These are phyloP conservation scores for Neonectria punicea DNA, from an alignment of 2,329 filamentous ascomycete genomes.

Conservation along the genomic window DNA sequence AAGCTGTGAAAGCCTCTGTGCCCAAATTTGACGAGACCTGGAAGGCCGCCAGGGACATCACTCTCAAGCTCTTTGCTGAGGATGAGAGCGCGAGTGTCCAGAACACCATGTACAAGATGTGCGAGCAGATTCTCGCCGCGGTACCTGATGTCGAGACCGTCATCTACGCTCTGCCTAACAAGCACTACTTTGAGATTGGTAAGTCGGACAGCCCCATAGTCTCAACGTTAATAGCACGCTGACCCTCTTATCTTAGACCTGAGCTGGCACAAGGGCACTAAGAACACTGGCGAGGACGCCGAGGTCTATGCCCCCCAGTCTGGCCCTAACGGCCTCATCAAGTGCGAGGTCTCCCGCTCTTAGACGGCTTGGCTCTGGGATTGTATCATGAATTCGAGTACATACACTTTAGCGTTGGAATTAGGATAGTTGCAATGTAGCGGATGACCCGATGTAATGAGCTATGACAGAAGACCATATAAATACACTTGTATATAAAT, in stretches of 20 bases:
- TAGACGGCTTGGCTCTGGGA: conserved; percentile 32
- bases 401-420: conserved; percentile 19
- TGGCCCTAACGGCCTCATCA: conserved; percentile 93
- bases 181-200: conserved; percentile 98
- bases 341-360: conserved; percentile 82
- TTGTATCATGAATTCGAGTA: conserved; percentile 15
- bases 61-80: conserved; percentile 89
- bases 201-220: conserved; percentile 50
- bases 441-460: conserved; percentile 30
- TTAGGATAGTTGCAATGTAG: conserved; percentile 16
- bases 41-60: conserved; percentile 81
- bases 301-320: conserved; percentile 96
- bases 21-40: conserved; percentile 83
- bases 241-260: conserved; percentile 68
- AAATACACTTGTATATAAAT: conserved; percentile 17
- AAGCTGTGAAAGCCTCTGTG: conserved; percentile 72
- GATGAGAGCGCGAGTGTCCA: conserved; percentile 95
- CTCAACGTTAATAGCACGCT: conserved; percentile 26
- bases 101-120: conserved; percentile 99
- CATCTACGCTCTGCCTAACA: conserved; percentile 91
- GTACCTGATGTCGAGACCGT: conserved; percentile 78
- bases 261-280: conserved; percentile 93
- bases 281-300: conserved; percentile 95
- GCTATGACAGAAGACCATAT: conserved; percentile 31
- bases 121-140: conserved; percentile 81